Conservation (phyloP, 495 filamentous ascomycete species). For the Lasiosphaeria hispida region DNA sequence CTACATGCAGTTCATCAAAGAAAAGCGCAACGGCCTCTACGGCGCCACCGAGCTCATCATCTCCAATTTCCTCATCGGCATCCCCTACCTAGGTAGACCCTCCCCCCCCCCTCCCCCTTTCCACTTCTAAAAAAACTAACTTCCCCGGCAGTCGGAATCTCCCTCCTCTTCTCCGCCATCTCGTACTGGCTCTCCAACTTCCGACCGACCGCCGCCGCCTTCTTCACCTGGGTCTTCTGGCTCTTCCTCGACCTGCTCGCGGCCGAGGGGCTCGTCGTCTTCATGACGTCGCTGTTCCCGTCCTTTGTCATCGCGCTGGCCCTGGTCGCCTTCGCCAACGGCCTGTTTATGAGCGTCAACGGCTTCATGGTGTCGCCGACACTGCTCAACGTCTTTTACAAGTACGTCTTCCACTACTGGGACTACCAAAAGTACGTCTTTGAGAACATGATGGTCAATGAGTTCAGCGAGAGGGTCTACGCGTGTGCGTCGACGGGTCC, state of each 20-base stretch:
- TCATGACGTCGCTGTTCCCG: conserved; percentile 68
- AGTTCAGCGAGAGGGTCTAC: conserved; percentile 64
- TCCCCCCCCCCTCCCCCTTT: neutral
- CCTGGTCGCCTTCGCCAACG: conserved; percentile 76
- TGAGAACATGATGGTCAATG: conserved; percentile 89
- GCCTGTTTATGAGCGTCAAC: conserved; percentile 80
- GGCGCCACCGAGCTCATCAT: conserved; percentile 68
- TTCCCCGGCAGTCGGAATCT: conserved; percentile 53
- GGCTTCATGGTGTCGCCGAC: conserved; percentile 74
- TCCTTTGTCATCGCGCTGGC: conserved; percentile 76
- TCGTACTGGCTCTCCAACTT: conserved; percentile 81
- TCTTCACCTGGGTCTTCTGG: conserved; percentile 82
- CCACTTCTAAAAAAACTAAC: conserved; percentile 25
- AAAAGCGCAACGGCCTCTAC: conserved; percentile 78
- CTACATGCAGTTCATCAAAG: conserved; percentile 67
- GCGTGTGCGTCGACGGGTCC: conserved; percentile 42
- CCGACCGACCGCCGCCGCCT: conserved; percentile 59
- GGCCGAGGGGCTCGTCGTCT: conserved; percentile 75
- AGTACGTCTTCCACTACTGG: conserved; percentile 81
- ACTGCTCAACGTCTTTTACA: conserved; percentile 76
- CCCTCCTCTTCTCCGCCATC: conserved; percentile 68
- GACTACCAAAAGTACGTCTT: conserved; percentile 84
- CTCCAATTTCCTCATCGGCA: conserved; percentile 76
- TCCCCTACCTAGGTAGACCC: conserved; percentile 62
- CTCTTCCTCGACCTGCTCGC: conserved; percentile 81